Conservation (phyloP, 2,329 filamentous ascomycete species). For the Colletotrichum kahawae region DNA sequence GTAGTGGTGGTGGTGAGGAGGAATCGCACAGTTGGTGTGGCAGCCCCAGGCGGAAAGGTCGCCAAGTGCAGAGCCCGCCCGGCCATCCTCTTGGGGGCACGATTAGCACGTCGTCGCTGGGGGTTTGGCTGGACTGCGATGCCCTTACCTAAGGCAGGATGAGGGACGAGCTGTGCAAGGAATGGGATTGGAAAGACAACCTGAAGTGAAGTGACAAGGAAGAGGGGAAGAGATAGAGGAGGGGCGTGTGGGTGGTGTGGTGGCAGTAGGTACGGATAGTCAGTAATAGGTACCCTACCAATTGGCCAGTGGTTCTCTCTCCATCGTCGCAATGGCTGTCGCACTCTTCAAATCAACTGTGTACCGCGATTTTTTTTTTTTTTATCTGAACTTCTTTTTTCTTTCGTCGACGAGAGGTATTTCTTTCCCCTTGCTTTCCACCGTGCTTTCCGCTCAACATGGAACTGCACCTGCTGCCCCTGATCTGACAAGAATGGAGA, state of each 20-base stretch:
- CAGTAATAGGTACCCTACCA: background rate
- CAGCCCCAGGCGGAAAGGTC: background rate
- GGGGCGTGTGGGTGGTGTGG: background rate
- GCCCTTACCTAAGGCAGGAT: background rate
- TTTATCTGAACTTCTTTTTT: background rate
- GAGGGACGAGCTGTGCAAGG: background rate
- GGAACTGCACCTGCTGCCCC: background rate
- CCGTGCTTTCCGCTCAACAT: background rate
- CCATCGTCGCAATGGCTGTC: slow-evolving; percentile 10
- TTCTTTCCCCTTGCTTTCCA: background rate
- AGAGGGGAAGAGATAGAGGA: background rate
- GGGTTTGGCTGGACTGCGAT: background rate
- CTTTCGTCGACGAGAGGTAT: background rate
- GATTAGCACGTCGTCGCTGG: slow-evolving; percentile 2
- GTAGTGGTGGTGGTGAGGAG: background rate
- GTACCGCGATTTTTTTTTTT: background rate
- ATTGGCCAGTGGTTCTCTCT: background rate
- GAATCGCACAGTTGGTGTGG: background rate
- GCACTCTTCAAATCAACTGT: slow-evolving; percentile 1
- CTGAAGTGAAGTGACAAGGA: background rate
- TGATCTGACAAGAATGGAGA: background rate
- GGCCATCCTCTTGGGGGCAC: background rate
- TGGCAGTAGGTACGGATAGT: background rate
- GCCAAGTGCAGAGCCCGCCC: background rate
- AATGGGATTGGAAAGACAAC: background rate